Base-by-base conservation (phyloP, 2,329 filamentous ascomycete species). In the Alternaria infectoria region DNA sequence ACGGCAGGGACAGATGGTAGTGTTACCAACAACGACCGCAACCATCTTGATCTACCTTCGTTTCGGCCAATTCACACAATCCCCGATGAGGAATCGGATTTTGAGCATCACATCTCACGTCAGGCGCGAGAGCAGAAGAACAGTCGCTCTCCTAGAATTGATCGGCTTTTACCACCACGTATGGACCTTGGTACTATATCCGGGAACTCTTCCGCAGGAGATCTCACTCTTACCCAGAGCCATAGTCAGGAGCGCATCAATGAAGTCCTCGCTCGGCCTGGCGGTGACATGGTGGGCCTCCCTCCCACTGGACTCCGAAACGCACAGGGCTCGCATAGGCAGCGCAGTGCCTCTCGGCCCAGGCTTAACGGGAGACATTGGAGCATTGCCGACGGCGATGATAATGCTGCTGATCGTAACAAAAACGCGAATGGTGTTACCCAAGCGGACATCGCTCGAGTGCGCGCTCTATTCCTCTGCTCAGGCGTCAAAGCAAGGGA, bases 401-500 rank as follows among this genome's bases (percentile, higher is more conserved):
- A 70, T 21, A 75, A 82, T 72, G 6, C 73, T 77, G 6, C 73
- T 44, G 59, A 74, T 15, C 79, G 78, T 52, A 78, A 73, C 23
- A 61, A 62, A 9, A 62, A 57, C 19, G 50, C 66, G 5, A 70
- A 70, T 9, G 61, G 66, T n/a, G 68, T 76, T 19, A 75, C 75
- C 86, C 10, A 88, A 86, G 70, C 87, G n/a, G 95, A 97, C 70
- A 86, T 97, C 57, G 91, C 91, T 15, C 89, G 93, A n/a, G 86
- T 94, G 3, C 87, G 89, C 61, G 88, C 93, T 1, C 84, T 96
- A 9, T 87, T 97, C 44, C 84, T 97, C 21, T 91, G 90, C 66
- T 93, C 93, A 0, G 94, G 93, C n/a, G 90, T 97, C 74, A 97
- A 96, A 81, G 94, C 95, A 0, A 89, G 89, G 73, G 92, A 96